phyloP scores from a whole-genome alignment of 768 basidiomycete genomes.

The Pisolithus microcarpus region DNA sequence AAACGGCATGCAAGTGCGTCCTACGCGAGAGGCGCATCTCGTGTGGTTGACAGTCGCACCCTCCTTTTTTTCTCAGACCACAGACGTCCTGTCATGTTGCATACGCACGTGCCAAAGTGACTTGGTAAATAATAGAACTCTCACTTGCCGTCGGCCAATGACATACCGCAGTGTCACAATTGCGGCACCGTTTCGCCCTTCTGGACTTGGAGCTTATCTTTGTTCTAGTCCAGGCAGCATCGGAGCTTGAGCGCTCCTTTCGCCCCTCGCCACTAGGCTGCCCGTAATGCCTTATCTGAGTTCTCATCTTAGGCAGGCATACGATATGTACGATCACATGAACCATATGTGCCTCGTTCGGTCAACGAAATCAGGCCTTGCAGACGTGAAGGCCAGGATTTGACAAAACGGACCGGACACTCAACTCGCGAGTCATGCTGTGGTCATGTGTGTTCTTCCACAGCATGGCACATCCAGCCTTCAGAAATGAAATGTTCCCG shows the following conservation, averaged over 20 bases:
- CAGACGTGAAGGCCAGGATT: no score
- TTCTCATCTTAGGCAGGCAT: slow-evolving; percentile 2
- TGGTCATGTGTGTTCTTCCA: background rate
- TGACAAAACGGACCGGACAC: no score
- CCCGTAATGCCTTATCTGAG: slow-evolving; percentile 5
- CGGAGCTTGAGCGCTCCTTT: slow-evolving; percentile 31
- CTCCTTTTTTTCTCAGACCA: background rate
- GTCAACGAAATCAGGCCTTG: no score
- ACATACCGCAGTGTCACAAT: background rate
- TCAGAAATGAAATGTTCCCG: background rate
- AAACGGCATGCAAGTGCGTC: background rate
- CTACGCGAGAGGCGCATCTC: no score
- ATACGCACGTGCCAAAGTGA: background rate
- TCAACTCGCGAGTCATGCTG: background rate
- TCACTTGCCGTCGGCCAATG: background rate
- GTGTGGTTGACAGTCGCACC: background rate
- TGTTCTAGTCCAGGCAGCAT: background rate
- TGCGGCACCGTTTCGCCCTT: background rate
- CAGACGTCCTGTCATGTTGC: background rate
- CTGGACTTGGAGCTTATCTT: slow-evolving; percentile 9
- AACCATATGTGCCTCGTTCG: no score
- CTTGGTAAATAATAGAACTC: background rate
- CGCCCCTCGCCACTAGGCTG: background rate
- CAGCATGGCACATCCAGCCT: background rate
- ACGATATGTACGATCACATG: no score